Base-by-base conservation (phyloP, 495 filamentous ascomycete species). In the Niebla homalea region DNA sequence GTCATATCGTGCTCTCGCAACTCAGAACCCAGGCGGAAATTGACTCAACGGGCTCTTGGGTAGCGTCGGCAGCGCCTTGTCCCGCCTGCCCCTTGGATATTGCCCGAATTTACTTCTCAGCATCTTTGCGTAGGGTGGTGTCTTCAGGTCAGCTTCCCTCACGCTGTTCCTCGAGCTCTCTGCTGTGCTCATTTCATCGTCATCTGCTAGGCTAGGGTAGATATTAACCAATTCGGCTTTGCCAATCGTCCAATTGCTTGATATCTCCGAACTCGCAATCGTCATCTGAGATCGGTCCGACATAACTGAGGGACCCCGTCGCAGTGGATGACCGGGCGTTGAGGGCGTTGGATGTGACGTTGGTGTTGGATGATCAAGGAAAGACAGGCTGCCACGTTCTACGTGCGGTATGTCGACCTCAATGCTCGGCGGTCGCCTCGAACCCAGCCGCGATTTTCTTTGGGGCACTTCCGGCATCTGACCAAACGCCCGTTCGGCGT, bases 181-280 rank as follows among this genome's bases (percentile, higher is more conserved):
- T 12, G 32, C 32, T 2, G 29, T 32, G 29, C 36, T 26, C 25
- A 36, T n/a, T n/a, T 36, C 45, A 16, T 19, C 42, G 16, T 48
- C 45, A 38, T 51, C 49, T 11, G 49, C 49, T 23, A 60, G 36
- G 20, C 57, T 57, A 18, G 57, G 57, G 22, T 59, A 57, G 38
- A 60, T 60, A n/a, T 52, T 54, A 23, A 60, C 51, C 19, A 48
- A 39, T 43, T 57, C 46, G 12, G 57, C 57, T 20, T 57, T 60
- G 32, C 55, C 57, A 35, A 60, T 51, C 1, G 54, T 57, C 57
- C 57, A 60, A 16, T 58, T 57, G 8, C 56, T 49, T 4, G 54
- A 57, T 5, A 60, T 50, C 35, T 60, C 57, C 5, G 54, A 57
- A 5, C 56, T 54, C n/a, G 57, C 57, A n/a, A 60, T 59, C 11